These are phyloP conservation scores for Nematodospora anomalae DNA, from an alignment of 1,139 yeast genomes.

Conservation along the genomic window DNA sequence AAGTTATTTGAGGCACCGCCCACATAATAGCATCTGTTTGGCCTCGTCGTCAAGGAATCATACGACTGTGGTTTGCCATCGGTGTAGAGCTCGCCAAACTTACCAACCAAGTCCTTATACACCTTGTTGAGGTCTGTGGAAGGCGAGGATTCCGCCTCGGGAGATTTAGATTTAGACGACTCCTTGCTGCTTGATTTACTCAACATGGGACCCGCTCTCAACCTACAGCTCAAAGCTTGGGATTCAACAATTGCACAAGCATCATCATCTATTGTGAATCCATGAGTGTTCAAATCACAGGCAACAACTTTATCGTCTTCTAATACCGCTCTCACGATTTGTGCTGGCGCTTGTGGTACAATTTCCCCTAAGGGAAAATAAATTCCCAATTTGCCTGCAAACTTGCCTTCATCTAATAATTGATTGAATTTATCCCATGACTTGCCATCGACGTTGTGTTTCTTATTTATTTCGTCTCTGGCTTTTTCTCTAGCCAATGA, in stretches of 20 bases:
- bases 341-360: slow-evolving; percentile 75
- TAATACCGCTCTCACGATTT: slow-evolving; percentile 50
- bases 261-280: slow-evolving; percentile 60
- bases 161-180: slow-evolving; percentile 10
- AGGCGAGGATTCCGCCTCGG: not conserved
- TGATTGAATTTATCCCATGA: slow-evolving; percentile 71
- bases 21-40: slow-evolving; percentile 73
- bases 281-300: slow-evolving; percentile 19
- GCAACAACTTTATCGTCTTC: slow-evolving; percentile 20
- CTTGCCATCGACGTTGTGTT: slow-evolving; percentile 31
- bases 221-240: slow-evolving; percentile 81
- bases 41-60: slow-evolving; percentile 51
- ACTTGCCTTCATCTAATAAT: slow-evolving; percentile 36
- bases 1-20: slow-evolving; percentile 84
- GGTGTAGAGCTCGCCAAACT: slow-evolving; percentile 46
- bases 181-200: slow-evolving; percentile 18
- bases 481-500: slow-evolving; percentile 81
- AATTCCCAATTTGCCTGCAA: slow-evolving; percentile 59
- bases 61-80: slow-evolving; percentile 50
- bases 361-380: slow-evolving; percentile 89
- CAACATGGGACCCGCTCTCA: slow-evolving; percentile 74
- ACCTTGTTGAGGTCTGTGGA: slow-evolving; percentile 20
- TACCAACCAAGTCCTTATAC: slow-evolving; percentile 24
- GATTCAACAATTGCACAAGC: slow-evolving; percentile 80
- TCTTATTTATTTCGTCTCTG: slow-evolving; percentile 60